Evolutionary conservation across 768 basidiomycete genomes (phyloP).

Genomic region (Fistulinella prunicolor): DNA sequence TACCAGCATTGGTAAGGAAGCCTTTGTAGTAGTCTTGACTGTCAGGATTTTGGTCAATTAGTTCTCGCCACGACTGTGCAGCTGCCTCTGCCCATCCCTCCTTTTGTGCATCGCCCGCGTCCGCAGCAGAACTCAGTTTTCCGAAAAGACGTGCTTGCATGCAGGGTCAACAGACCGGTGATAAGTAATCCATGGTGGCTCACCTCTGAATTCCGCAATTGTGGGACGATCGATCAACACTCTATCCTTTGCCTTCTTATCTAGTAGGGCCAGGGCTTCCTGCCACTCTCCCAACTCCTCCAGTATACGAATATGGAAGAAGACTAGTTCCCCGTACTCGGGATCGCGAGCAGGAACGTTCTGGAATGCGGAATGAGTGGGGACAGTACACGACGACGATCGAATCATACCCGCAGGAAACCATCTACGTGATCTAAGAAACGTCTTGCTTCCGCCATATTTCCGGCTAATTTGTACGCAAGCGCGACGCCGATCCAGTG

Average conservation of each 20-base stretch:
- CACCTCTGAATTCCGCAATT: constrained; percentile 68
- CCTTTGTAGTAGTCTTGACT: constrained; percentile 76
- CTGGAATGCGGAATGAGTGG: constrained; percentile 36
- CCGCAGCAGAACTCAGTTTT: constrained; percentile 38
- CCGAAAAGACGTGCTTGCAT: constrained; percentile 72
- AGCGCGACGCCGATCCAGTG: constrained; percentile 91
- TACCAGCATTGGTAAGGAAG: constrained; percentile 61
- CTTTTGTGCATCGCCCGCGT: constrained; percentile 10
- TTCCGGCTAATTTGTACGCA: constrained; percentile 82
- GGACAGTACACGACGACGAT: not conserved
- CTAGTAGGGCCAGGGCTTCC: constrained; percentile 61
- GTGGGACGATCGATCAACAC: constrained; percentile 68
- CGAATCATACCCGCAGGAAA: constrained; percentile 58
- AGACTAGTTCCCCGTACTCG: constrained; percentile 78
- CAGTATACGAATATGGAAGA: constrained; percentile 72
- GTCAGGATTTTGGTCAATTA: constrained; percentile 87
- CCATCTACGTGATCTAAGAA: constrained; percentile 70
- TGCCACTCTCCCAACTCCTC: constrained; percentile 67
- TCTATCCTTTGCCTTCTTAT: constrained; percentile 59
- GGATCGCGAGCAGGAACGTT: constrained; percentile 76
- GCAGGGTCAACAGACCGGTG: constrained; percentile 3
- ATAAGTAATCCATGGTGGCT: constrained; percentile 2
- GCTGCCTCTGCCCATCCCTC: constrained; percentile 59
- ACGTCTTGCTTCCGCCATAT: constrained; percentile 64
- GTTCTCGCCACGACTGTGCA: constrained; percentile 71